Evolutionary conservation across 176 grass and related monocot species (phyloP).

Genomic region (Rhynchospora pubera): DNA sequence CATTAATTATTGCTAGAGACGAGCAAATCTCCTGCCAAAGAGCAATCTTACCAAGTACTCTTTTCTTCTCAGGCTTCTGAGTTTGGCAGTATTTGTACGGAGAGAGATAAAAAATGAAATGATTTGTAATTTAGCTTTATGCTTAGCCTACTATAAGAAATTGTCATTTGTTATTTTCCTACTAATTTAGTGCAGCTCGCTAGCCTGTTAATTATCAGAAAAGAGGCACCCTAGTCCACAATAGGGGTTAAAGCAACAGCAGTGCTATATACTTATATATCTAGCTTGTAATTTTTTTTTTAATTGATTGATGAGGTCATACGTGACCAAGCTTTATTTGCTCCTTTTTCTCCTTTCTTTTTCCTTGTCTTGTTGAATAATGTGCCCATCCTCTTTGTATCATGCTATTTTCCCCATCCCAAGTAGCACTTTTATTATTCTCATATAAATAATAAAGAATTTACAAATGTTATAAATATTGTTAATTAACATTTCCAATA

Average conservation of each 20-base stretch:
- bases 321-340: background rate
- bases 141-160: background rate
- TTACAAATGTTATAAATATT: too few relatives aligned
- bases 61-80: background rate
- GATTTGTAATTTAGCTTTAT: background rate
- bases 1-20: background rate
- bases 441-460: background rate
- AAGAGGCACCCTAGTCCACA: background rate
- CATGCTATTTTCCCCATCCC: background rate
- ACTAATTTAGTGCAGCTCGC: background rate
- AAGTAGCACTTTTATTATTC: background rate
- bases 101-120: background rate
- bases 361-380: too few relatives aligned
- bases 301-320: slow-evolving; percentile 12
- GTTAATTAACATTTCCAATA: too few relatives aligned
- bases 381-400: background rate
- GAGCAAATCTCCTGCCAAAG: slow-evolving; percentile 2
- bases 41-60: background rate
- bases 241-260: background rate
- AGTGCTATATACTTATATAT: background rate
- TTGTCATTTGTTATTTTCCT: background rate
- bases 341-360: background rate
- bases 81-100: background rate
- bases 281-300: background rate
- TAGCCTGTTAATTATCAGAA: slow-evolving; percentile 2